Evolutionary conservation across 1,284 basidiomycete species (phyloP).

Genomic region (Sutorius eximius): DNA sequence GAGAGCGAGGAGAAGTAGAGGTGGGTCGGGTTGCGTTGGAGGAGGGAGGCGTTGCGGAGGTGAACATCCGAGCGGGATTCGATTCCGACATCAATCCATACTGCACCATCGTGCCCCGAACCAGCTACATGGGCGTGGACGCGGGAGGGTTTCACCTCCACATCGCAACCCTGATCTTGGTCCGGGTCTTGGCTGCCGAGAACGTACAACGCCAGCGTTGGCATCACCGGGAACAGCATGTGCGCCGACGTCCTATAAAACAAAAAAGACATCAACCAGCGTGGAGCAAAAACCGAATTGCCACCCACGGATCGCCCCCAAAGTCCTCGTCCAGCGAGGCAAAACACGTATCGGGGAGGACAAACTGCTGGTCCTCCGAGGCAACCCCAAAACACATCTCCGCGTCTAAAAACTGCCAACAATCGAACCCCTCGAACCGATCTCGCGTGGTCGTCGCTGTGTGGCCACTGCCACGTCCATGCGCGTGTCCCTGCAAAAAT

Average conservation of each 20-base stretch:
- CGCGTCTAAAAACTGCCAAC: conserved; percentile 32
- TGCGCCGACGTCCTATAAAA: conserved; percentile 43
- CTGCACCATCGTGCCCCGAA: conserved; percentile 1
- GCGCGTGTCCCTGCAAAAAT: conserved; percentile 22
- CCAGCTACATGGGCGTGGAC: not conserved
- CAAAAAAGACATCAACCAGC: not conserved
- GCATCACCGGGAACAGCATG: conserved; percentile 54
- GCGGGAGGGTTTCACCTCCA: conserved; percentile 1
- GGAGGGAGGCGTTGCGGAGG: conserved; percentile 54
- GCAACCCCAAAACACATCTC: conserved; percentile 38
- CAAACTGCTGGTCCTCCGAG: conserved; percentile 37
- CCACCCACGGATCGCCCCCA: conserved; percentile 27
- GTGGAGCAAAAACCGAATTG: not conserved
- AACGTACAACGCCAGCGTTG: conserved; percentile 51
- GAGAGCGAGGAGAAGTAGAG: conserved; percentile 54
- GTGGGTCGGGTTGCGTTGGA: conserved; percentile 47
- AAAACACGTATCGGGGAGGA: conserved; percentile 39
- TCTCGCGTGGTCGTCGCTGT: not conserved
- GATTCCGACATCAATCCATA: conserved; percentile 44
- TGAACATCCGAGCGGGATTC: conserved; percentile 53
- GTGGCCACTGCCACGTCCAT: not conserved
- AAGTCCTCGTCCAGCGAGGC: conserved; percentile 37
- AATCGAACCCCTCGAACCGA: conserved; percentile 28
- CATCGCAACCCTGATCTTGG: not conserved
- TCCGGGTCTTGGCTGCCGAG: conserved; percentile 33